Base-by-base conservation (phyloP, 2,329 filamentous ascomycete species). In the Didymella exigua region DNA sequence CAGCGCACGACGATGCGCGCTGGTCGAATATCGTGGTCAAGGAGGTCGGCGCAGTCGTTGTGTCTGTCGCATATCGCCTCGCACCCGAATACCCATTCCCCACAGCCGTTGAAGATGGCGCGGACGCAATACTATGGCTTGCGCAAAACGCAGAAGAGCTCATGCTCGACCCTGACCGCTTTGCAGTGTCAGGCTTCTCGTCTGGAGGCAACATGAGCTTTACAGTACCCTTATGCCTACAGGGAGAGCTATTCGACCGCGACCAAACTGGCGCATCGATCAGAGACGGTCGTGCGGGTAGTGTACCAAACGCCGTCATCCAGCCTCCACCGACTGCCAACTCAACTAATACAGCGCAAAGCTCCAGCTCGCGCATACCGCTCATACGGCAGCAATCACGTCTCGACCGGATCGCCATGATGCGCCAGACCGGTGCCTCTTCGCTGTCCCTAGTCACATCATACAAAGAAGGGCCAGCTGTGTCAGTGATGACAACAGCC, bases 31-130 rank as follows among this genome's bases (percentile, higher is more conserved):
- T 78, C 6, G 81, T 86, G 2, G 76, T 86, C n/a, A 66, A 82
- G 2, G 75, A 86, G 53, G 78, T 82, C 13, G 78, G 78, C 40
- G 84, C 84, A 3, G 80, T 87, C 5, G 80, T 87, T 18, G 81
- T 86, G 51, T 82, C 80, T 55, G 85, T 88, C 50, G 82, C 82
- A 53, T 88, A 88, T 64, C 80, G 85, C 14, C 78, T 81, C 16
- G 85, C 85, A 0, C 85, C 85, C 3, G 84, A 87, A 65, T 74
- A 81, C 56, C 84, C 84, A 0, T 88, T 87, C 61, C 85, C 85
- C 2, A 84, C 81, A 0, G 84, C 85, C 0, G 84, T 87, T 2
- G 85, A 88, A 60, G 85, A 88, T 58, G 84, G 84, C 18, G 84
- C 84, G 6, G 84, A 86, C 54, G 83, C 85, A 1, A 73, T 88